Conservation (phyloP, 1,284 basidiomycete species). For the Malassezia obtusa region DNA sequence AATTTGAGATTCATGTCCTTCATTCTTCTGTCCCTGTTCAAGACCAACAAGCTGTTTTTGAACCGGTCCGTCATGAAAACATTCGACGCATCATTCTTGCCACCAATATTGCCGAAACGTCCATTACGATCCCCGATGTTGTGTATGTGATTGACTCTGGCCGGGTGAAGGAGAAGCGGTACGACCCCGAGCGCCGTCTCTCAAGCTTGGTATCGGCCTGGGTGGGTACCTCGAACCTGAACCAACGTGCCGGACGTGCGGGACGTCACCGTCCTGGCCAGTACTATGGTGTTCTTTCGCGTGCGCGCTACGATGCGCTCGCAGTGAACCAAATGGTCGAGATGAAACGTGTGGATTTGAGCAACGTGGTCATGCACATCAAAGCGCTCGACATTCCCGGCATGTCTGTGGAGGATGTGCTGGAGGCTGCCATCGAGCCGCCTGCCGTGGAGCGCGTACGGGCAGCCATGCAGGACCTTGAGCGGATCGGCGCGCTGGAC, state of each 20-base stretch:
- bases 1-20: constrained; percentile 72
- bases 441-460: constrained; percentile 68
- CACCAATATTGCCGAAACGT: constrained; percentile 94
- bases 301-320: constrained; percentile 58
- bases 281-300: constrained; percentile 76
- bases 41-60: constrained; percentile 84
- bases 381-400: constrained; percentile 88
- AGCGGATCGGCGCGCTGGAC: constrained; percentile 81
- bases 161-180: constrained; percentile 83
- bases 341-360: constrained; percentile 64
- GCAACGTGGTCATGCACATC: constrained; percentile 62
- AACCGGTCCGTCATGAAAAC: constrained; percentile 50
- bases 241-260: constrained; percentile 85
- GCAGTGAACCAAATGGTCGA: constrained; percentile 81
- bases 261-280: constrained; percentile 84
- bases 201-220: constrained; percentile 77
- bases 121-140: constrained; percentile 75
- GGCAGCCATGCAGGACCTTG: constrained; percentile 70
- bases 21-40: constrained; percentile 82
- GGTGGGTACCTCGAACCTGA: constrained; percentile 85
- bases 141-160: constrained; percentile 87
- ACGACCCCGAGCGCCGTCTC: constrained; percentile 78
- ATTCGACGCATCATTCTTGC: constrained; percentile 72
- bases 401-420: constrained; percentile 75
- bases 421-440: constrained; percentile 77